Evolutionary conservation across 148 eudicot species (phyloP).

Genomic region (Camellia granthamiana): DNA sequence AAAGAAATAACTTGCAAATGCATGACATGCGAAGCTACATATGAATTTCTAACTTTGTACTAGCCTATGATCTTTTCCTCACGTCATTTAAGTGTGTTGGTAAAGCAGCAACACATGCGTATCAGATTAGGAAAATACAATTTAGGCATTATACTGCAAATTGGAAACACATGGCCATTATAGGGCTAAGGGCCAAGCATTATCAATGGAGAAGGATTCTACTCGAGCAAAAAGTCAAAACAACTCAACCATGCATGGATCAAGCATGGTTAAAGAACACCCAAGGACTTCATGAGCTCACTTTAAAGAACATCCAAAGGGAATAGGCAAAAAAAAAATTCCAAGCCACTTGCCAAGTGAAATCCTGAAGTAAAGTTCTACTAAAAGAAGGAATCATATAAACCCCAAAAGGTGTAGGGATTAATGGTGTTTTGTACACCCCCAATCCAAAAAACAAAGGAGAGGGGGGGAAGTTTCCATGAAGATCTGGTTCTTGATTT

Average conservation of each 20-base stretch:
- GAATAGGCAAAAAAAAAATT: not conserved
- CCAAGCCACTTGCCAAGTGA: not conserved
- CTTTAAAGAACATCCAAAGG: not conserved
- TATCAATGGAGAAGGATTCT: not conserved
- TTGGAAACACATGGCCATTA: not conserved
- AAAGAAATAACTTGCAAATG: not conserved
- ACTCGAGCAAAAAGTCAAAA: not conserved
- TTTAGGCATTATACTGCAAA: not conserved
- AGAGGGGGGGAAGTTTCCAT: too few species aligned
- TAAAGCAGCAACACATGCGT: not conserved
- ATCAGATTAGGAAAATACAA: not conserved
- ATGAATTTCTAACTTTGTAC: not conserved
- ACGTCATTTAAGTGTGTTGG: slow-evolving; percentile 3
- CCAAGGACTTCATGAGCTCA: slow-evolving; percentile 6
- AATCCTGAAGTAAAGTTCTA: not conserved
- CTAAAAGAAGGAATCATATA: not conserved
- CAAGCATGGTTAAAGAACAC: slow-evolving; percentile 3
- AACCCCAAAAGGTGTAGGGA: not conserved
- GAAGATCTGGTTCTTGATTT: not conserved
- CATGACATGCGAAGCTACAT: not conserved
- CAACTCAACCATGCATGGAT: not conserved
- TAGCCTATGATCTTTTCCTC: not conserved
- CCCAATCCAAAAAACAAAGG: not conserved
- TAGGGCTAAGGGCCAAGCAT: not conserved
- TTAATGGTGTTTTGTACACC: not conserved